These are phyloP conservation scores for Salvia splendens DNA, from an alignment of 257 asterid species.

Conservation along the genomic window DNA sequence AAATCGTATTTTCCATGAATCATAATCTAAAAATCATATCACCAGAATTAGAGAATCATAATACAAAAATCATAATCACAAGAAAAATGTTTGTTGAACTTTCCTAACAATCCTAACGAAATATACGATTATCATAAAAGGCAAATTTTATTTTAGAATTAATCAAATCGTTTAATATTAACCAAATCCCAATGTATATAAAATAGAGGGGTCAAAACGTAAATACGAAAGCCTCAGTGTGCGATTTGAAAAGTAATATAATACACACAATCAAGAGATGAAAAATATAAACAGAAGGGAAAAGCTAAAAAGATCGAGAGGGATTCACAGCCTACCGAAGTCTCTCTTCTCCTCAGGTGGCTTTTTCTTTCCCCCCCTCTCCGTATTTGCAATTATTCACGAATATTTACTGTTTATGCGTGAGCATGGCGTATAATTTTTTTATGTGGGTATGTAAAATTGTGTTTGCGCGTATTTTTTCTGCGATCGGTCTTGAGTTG, in stretches of 20 bases:
- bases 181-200: background rate
- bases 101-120: too few species aligned
- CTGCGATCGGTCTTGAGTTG: conserved; percentile 34
- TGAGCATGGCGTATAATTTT: background rate
- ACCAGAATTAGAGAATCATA: too few species aligned
- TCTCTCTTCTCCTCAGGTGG: conserved; percentile 37
- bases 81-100: too few species aligned
- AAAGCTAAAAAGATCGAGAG: conserved; percentile 32
- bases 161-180: too few species aligned
- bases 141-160: too few species aligned
- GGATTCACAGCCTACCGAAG: conserved; percentile 46
- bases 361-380: conserved; percentile 11
- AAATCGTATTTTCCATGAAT: too few species aligned
- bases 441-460: background rate
- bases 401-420: background rate
- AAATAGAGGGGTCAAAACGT: conserved; percentile 6
- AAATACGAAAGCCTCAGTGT: background rate
- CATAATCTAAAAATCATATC: too few species aligned
- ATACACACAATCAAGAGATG: background rate
- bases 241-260: conserved; percentile 7
- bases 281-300: background rate
- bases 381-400: background rate
- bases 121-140: too few species aligned
- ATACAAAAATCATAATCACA: too few species aligned
- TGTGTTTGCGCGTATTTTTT: background rate